Conservation (phyloP, 169 alveolate species). For the Cyclospora cayetanensis region DNA sequence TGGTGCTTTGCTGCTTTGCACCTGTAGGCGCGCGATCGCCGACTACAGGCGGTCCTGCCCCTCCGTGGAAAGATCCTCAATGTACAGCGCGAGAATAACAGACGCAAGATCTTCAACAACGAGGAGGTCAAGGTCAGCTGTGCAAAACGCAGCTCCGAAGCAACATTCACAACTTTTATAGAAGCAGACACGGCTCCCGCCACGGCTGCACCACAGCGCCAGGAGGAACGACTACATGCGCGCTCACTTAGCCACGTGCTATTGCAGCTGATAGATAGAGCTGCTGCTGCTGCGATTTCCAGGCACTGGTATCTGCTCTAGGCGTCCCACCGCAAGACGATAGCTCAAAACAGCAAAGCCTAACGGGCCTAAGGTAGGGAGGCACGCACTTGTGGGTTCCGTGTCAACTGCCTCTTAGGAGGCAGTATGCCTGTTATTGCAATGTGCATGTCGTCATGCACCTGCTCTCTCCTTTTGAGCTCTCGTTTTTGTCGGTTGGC, state of each 20-base stretch:
- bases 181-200: neutral
- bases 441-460: no score
- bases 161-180: neutral
- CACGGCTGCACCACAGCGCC: neutral
- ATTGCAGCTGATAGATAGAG: neutral
- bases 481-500: no score
- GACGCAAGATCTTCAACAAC: constrained; percentile 80
- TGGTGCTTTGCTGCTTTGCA: no score
- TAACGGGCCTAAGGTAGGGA: neutral
- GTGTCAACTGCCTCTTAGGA: no score
- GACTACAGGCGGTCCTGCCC: constrained; percentile 86
- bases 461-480: no score
- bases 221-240: neutral
- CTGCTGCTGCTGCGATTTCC: neutral
- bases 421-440: no score
- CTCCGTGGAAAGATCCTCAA: constrained; percentile 86
- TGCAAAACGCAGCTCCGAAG: neutral
- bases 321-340: neutral
- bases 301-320: neutral
- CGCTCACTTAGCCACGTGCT: neutral
- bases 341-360: neutral
- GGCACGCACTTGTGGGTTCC: no score
- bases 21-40: constrained; percentile 80
- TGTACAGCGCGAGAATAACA: constrained; percentile 81
- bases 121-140: constrained; percentile 77